Evolutionary conservation across 148 eudicot species (phyloP).

Genomic region (Chenopodium formosanum): DNA sequence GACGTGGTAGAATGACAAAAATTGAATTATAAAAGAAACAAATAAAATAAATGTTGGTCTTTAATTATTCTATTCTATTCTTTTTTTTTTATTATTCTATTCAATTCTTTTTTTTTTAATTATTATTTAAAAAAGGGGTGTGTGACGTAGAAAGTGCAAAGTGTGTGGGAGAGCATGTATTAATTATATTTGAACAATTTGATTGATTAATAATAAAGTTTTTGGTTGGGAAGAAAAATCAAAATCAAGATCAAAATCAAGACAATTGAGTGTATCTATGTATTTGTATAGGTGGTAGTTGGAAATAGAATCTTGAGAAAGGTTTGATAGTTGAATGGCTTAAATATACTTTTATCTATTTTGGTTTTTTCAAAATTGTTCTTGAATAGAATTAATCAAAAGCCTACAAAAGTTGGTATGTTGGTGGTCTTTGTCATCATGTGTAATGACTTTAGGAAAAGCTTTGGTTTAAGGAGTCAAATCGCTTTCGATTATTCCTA

Average conservation of each 20-base stretch:
- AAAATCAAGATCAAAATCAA: too few relatives aligned
- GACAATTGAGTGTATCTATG: too few relatives aligned
- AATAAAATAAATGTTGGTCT: background rate
- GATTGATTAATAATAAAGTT: background rate
- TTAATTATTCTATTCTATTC: too few relatives aligned
- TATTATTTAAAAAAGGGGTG: too few relatives aligned
- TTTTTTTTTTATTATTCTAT: background rate
- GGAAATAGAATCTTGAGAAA: background rate
- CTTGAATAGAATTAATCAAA: too few relatives aligned
- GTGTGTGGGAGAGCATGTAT: background rate
- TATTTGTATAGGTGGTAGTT: background rate
- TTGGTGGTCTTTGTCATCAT: background rate
- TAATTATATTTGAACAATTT: too few relatives aligned
- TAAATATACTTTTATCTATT: background rate
- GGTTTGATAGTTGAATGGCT: background rate
- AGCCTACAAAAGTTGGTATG: background rate
- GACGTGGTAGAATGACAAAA: slow-evolving; percentile 9
- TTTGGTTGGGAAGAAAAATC: background rate
- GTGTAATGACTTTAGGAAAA: background rate
- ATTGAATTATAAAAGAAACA: background rate
- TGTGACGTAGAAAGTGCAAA: background rate
- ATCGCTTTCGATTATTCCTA: too few relatives aligned
- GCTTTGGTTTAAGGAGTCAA: background rate
- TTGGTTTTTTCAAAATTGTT: too few relatives aligned
- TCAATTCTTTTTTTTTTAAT: background rate